phyloP scores from a whole-genome alignment of 176 grass and related monocot genomes.

The Avena insularis region DNA sequence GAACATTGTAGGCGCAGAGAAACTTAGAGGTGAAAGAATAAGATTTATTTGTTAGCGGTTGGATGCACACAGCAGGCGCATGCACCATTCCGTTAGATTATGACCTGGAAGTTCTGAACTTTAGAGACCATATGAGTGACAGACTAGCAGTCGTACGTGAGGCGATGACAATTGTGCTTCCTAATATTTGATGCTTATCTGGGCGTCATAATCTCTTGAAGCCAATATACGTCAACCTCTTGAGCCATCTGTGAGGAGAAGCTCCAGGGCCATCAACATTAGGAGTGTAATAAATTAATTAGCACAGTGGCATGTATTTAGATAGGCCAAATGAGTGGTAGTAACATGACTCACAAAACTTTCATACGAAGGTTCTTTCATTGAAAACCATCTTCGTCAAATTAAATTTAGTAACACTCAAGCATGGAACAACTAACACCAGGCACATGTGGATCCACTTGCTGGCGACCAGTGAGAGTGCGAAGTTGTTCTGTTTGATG shows the following conservation, averaged over 20 bases:
- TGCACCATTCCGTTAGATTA: constrained; percentile 1
- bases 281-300: background rate
- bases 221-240: background rate
- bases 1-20: background rate
- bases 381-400: background rate
- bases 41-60: no score
- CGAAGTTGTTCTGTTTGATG: no score
- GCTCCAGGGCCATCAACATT: background rate
- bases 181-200: constrained; percentile 16
- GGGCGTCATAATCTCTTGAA: background rate
- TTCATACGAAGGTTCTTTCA: background rate
- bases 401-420: no score
- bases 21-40: no score
- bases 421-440: background rate
- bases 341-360: background rate
- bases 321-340: background rate
- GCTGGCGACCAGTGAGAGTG: background rate
- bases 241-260: background rate
- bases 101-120: background rate
- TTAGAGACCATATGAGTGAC: background rate
- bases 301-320: constrained; percentile 9
- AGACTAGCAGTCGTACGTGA: background rate
- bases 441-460: background rate
- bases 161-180: background rate
- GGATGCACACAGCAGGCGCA: no score